Conservation (phyloP, 2,329 filamentous ascomycete species). For the Colletotrichum sp. region DNA sequence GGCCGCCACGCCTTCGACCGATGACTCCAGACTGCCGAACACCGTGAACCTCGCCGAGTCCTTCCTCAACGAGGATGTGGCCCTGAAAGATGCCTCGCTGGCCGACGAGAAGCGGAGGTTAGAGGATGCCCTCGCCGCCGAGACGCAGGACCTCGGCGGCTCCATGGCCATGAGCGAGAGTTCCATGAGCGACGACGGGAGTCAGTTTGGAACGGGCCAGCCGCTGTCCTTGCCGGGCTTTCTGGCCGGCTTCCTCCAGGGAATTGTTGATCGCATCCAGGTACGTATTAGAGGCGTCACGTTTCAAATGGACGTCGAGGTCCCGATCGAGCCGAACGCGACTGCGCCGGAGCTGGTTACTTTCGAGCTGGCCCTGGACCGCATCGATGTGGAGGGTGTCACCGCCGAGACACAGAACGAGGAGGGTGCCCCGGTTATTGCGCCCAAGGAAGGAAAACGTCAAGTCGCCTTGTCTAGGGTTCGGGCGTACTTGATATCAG, state of each 20-base stretch:
- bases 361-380: constrained; percentile 68
- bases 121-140: constrained; percentile 70
- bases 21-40: constrained; percentile 60
- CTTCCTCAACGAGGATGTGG: constrained; percentile 57
- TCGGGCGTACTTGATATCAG: constrained; percentile 69
- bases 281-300: constrained; percentile 69
- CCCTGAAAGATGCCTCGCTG: constrained; percentile 63
- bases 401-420: constrained; percentile 44
- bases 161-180: constrained; percentile 64
- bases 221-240: constrained; percentile 72
- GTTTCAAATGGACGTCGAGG: constrained; percentile 68
- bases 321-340: constrained; percentile 54
- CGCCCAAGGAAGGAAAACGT: constrained; percentile 67
- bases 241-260: constrained; percentile 74
- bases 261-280: constrained; percentile 74
- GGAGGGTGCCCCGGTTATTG: constrained; percentile 37
- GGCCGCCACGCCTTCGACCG: constrained; percentile 25
- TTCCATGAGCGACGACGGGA: constrained; percentile 65
- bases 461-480: constrained; percentile 68
- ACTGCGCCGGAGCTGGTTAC: constrained; percentile 60
- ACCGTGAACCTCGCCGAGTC: constrained; percentile 77
- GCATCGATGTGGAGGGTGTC: constrained; percentile 71
- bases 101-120: constrained; percentile 67
- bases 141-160: constrained; percentile 66
- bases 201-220: constrained; percentile 72